These are phyloP conservation scores for Diospyros lotus DNA, from an alignment of 148 eudicot species.

Conservation along the genomic window DNA sequence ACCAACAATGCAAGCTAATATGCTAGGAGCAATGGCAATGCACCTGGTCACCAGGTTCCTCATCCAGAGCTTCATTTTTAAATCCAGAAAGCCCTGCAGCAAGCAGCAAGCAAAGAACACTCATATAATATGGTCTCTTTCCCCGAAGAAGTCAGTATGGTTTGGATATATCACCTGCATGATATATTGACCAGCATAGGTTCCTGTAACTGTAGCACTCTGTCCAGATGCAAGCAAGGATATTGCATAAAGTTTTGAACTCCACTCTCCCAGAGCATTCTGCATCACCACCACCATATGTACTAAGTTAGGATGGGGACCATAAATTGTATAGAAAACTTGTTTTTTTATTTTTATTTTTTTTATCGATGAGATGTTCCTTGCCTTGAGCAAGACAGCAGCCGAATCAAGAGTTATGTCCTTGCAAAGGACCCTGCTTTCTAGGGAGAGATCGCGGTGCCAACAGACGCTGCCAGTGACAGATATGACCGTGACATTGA, in stretches of 20 bases:
- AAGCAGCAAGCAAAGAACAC: not conserved
- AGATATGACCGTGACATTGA: constrained; percentile 9
- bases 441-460: not conserved
- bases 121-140: not conserved
- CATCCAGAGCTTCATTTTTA: constrained; percentile 22
- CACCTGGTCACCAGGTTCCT: constrained; percentile 16
- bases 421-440: not conserved
- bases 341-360: no score
- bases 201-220: constrained; percentile 17
- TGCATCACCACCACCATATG: not conserved
- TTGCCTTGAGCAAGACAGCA: constrained; percentile 16
- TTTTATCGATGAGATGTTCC: not conserved
- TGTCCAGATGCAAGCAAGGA: constrained; percentile 20
- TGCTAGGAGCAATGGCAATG: constrained; percentile 18
- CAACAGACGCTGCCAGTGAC: constrained; percentile 16
- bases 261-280: constrained; percentile 18
- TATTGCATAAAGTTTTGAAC: constrained; percentile 16
- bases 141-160: no score
- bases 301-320: no score
- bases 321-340: no score
- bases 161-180: constrained; percentile 1
- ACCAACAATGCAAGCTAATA: constrained; percentile 11
- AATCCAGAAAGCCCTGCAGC: constrained; percentile 19
- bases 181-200: constrained; percentile 13
- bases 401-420: constrained; percentile 16